Evolutionary conservation across 257 asterid genomes (phyloP).

Genomic region (Voacanga thouarsii): DNA sequence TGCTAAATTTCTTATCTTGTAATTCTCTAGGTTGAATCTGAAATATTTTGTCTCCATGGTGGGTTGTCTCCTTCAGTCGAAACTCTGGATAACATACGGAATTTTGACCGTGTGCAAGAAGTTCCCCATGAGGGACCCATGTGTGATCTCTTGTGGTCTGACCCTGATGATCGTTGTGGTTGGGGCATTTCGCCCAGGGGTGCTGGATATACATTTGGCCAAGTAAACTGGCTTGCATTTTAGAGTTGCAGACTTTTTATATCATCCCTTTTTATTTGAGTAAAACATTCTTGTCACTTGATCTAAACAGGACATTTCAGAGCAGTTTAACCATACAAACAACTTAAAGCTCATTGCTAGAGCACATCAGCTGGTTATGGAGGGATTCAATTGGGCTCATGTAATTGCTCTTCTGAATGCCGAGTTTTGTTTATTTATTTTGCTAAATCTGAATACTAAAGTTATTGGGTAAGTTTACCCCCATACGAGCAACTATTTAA

Average conservation of each 20-base stretch:
- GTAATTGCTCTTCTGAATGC: slow-evolving; percentile 31
- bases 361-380: slow-evolving; percentile 92
- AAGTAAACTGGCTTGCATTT: slow-evolving; percentile 39
- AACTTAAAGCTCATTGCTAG: slow-evolving; percentile 76
- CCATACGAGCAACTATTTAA: not conserved
- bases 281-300: slow-evolving; percentile 7
- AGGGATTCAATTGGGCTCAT: slow-evolving; percentile 86
- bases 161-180: slow-evolving; percentile 84
- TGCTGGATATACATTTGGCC: slow-evolving; percentile 88
- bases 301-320: slow-evolving; percentile 70
- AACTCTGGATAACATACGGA: slow-evolving; percentile 67
- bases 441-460: not conserved
- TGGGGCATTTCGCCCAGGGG: slow-evolving; percentile 93
- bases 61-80: slow-evolving; percentile 80
- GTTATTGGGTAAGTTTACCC: not conserved
- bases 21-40: slow-evolving; percentile 67
- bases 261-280: not conserved
- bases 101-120: slow-evolving; percentile 84
- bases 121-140: slow-evolving; percentile 87
- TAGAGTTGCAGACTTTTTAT: not conserved
- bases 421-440: not conserved
- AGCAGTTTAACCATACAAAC: slow-evolving; percentile 74
- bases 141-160: slow-evolving; percentile 92
- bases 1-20: slow-evolving; percentile 2
- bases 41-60: slow-evolving; percentile 83